Evolutionary conservation across 441 rosid genomes (phyloP), one percentile per base, ranked within the genome.

Genomic region (Cnidoscolus chayamansa): DNA sequence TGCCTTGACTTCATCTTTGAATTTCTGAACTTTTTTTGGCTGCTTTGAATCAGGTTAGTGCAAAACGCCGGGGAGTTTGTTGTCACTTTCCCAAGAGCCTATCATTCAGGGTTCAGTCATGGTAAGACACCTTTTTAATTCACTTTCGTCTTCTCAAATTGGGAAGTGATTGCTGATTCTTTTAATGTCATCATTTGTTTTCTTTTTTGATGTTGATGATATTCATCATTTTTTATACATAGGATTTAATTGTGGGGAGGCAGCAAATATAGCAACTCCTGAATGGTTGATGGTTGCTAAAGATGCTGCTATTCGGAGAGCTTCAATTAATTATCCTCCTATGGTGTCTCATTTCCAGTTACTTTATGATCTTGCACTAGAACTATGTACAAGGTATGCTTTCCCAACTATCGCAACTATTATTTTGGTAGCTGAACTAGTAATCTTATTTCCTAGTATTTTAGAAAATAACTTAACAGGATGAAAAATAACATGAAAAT

Each of bases 1-100:
- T 43, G n/a, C 65, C 25, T 8, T 67, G 7, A 70, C 12, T 65
- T 49, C 47, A 60, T 74, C 63, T 70, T 10, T 71, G 47, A 70
- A 80, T 71, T 79, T 35, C 45, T 40, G 6, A 78, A 59, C 45
- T 7, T 68, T 35, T 25, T 51, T 10, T n/a, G 45, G 35, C 81
- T 83, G 78, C 65, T 63, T 63, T 71, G 72, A 76, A 80, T 70
- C 91, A 93, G 99, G 88, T 86, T 96, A 83, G 99, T 96, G 73
- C 99, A 96, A 86, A 95, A 96, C 80, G 90, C 97, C 76, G 99
- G 99, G 72, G 99, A 96, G 71, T 96, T 96, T 81, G 97, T 96
- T 49, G 93, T 96, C 79, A 96, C 99, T 37, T 96, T 96, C 81
- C 99, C 99, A 64, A 88, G 98, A 84, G 99, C 98, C 59, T 96